These are phyloP conservation scores for Choricystis sp. DNA, from an alignment of 139 green algal species.

Conservation along the genomic window DNA sequence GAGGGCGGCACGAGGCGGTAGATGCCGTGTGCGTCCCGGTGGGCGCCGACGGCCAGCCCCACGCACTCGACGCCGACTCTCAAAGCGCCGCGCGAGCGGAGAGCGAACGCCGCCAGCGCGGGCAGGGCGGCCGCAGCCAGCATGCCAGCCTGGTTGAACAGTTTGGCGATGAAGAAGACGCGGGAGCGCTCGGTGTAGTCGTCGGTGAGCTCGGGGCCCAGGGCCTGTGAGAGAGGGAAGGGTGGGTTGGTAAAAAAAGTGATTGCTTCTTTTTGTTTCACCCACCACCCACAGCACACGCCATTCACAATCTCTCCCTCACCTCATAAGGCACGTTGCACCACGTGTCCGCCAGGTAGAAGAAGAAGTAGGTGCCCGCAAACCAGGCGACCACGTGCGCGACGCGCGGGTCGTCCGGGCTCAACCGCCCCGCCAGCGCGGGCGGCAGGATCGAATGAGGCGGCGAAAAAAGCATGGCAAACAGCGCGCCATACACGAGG, in stretches of 20 bases:
- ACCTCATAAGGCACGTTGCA: conserved; percentile 22
- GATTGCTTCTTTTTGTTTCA: too few relatives aligned
- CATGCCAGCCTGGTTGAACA: conserved; percentile 22
- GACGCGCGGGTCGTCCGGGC: too few relatives aligned
- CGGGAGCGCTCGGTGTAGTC: conserved; percentile 12
- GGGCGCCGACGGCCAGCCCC: too few relatives aligned
- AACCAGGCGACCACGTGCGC: conserved; percentile 8
- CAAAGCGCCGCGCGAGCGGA: too few relatives aligned
- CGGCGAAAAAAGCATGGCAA: conserved; percentile 6
- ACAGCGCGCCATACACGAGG: conserved; percentile 12
- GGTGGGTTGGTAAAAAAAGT: too few relatives aligned
- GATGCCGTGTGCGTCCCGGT: too few relatives aligned
- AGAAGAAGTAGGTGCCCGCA: conserved; percentile 14
- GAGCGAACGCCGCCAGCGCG: not conserved
- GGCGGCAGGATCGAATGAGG: not conserved
- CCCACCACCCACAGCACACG: too few relatives aligned
- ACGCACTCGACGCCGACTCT: too few relatives aligned
- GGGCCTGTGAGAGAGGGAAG: too few relatives aligned
- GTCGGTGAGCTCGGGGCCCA: conserved; percentile 17
- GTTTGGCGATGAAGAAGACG: conserved; percentile 15
- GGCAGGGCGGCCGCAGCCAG: conserved; percentile 5
- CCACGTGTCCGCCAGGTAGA: conserved; percentile 18
- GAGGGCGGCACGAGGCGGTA: too few relatives aligned
- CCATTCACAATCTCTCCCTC: too few relatives aligned
- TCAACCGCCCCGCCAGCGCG: not conserved